Base-by-base conservation (phyloP, 1,139 yeast species). In the Kurtzmaniella quercitrusa region DNA sequence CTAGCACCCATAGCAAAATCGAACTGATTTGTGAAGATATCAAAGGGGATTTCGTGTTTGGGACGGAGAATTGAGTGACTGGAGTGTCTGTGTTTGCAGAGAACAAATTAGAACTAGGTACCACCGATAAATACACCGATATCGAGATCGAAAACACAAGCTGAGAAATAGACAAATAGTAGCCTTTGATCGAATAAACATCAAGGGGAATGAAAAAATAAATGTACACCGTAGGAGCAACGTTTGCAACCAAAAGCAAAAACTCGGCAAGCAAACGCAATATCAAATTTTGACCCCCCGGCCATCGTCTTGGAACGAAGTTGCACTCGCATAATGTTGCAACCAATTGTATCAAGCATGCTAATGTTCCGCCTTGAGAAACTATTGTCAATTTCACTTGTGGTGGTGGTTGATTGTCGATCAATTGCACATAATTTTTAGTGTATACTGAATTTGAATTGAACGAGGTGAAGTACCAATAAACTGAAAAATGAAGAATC, bases 381-480 rank as follows among this genome's bases (percentile, higher is more conserved):
- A 85, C 76, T 0, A 80, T 71, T 0, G 94, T 68, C 59, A 80
- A 66, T 39, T 76, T 70, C 0, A 82, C 74, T 51, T 84, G 94
- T 3, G 70, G 56, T 0, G 83, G 75, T 1, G 95, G 95, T 35
- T 73, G 80, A 47, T 80, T 82, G 51, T 86, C 76, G 41, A 79
- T 55, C 30, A 74, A 57, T 45, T 80, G 84, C 39, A 63, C 58
- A 55, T 84, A 87, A 44, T 79, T 62, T 40, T 65, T 66, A 1
- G 95, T 87, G 60, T 86, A 88, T 17, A 88, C 63, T 0, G 89
- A 72, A 0, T 95, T 89, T 0, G 95, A 76, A 58, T 88, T 87
- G 58, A 83, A 83, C 36, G 84, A 71, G 0, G 94, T 85, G 54
- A 82, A 87, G 55, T 80, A 86, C 96, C 96, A 88, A 61, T 82